A percentile compares a stretch with the other conserved stretches of the same genome.
Evolutionary conservation across 2,329 filamentous ascomycete genomes (phyloP).

Genomic region (Epichloe scottii): DNA sequence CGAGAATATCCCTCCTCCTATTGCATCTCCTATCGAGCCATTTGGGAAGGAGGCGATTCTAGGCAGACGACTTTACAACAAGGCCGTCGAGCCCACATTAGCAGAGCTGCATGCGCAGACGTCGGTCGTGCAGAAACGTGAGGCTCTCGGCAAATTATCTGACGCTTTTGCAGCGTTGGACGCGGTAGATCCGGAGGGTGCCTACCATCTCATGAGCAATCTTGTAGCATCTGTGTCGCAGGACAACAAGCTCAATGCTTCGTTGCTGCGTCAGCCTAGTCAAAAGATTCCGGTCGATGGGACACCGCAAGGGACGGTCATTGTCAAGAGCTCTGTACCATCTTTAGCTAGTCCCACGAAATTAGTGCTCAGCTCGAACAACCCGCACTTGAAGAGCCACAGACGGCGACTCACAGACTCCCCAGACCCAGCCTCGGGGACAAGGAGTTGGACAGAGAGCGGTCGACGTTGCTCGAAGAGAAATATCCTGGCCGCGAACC

Average conservation of each 20-base stretch:
- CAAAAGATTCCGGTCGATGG: constrained; percentile 30
- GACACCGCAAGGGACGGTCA: constrained; percentile 42
- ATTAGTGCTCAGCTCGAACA: constrained; percentile 66
- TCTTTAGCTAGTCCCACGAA: constrained; percentile 40
- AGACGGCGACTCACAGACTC: constrained; percentile 47
- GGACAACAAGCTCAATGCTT: constrained; percentile 50
- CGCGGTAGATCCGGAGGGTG: constrained; percentile 77
- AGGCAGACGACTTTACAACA: constrained; percentile 69
- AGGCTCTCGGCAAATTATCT: constrained; percentile 69
- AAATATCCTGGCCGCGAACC: constrained; percentile 43
- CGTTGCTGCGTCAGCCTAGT: constrained; percentile 30
- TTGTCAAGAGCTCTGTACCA: constrained; percentile 40
- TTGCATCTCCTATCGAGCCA: constrained; percentile 35
- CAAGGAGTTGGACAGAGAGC: constrained; percentile 34
- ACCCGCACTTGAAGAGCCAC: constrained; percentile 74
- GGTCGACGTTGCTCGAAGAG: constrained; percentile 33
- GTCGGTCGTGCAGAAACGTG: constrained; percentile 52
- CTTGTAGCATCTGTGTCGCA: constrained; percentile 62
- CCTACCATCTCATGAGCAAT: constrained; percentile 70
- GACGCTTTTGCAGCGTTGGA: constrained; percentile 80
- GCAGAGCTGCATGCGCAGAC: constrained; percentile 81
- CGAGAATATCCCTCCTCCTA: constrained; percentile 50
- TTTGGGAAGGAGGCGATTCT: constrained; percentile 71
- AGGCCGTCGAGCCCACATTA: constrained; percentile 69
- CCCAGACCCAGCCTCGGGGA: constrained; percentile 26